These are phyloP conservation scores for Sporothrix dimorphospora DNA, from an alignment of 2,329 filamentous ascomycete genomes.

Conservation along the genomic window DNA sequence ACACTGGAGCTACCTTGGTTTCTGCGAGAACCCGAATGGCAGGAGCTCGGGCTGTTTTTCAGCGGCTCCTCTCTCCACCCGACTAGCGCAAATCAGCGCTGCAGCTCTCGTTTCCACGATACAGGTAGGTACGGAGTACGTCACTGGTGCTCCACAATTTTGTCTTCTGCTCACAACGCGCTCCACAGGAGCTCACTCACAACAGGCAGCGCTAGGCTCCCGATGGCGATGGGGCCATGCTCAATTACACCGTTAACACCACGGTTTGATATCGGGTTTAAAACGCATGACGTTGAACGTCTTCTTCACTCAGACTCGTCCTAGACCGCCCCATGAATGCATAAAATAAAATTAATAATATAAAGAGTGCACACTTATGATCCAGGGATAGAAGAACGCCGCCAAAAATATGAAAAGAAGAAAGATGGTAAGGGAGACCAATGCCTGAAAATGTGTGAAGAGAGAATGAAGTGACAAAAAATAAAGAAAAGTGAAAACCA, in stretches of 20 bases:
- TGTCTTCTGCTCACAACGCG: not conserved
- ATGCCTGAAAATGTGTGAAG: not conserved
- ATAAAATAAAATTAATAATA: not conserved
- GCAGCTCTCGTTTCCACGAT: slow-evolving; percentile 8
- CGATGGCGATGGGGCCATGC: not conserved
- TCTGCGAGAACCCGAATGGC: not conserved
- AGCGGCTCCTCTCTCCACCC: not conserved
- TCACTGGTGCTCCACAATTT: not conserved
- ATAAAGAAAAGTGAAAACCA: not conserved
- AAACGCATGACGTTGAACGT: not conserved
- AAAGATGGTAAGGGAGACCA: not conserved
- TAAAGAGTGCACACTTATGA: not conserved
- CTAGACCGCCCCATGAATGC: not conserved
- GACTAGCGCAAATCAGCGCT: not conserved
- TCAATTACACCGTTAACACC: not conserved
- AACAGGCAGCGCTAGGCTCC: slow-evolving; percentile 10
- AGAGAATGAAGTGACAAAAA: not conserved
- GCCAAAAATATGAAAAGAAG: not conserved
- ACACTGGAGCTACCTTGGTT: not conserved
- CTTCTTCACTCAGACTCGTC: not conserved
- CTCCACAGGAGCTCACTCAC: slow-evolving; percentile 11
- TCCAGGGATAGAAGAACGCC: not conserved
- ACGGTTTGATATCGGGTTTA: not conserved
- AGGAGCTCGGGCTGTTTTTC: not conserved
- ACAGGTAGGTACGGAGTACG: no score